These are phyloP conservation scores for Mrakia gelida DNA, from an alignment of 768 basidiomycete genomes.

Conservation along the genomic window DNA sequence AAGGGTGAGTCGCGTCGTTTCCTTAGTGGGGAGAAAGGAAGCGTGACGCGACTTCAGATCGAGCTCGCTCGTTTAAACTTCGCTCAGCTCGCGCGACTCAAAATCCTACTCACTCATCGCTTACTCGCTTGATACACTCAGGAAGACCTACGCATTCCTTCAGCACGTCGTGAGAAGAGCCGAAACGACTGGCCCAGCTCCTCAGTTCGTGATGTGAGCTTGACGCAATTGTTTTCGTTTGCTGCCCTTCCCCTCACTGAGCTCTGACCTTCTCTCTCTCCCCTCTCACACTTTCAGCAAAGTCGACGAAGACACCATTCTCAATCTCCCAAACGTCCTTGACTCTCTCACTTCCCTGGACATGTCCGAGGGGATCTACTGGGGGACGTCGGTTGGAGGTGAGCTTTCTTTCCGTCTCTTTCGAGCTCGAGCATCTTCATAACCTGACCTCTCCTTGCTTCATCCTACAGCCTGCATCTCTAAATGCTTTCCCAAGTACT, in stretches of 20 bases:
- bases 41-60: too few species aligned
- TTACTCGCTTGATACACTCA: too few species aligned
- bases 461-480: neutral
- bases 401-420: constrained; percentile 14
- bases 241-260: neutral
- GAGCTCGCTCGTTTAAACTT: too few species aligned
- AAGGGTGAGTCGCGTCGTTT: too few species aligned
- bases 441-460: neutral
- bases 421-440: neutral
- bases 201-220: constrained; percentile 11
- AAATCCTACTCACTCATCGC: too few species aligned
- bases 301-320: constrained; percentile 12
- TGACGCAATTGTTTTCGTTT: constrained; percentile 4
- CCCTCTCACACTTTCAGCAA: neutral
- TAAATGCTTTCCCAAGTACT: neutral
- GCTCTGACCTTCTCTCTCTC: neutral
- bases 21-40: too few species aligned
- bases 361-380: neutral
- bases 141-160: constrained; percentile 2
- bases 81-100: too few species aligned
- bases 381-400: neutral
- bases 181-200: neutral
- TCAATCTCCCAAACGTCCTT: constrained; percentile 1
- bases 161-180: neutral
- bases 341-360: neutral